These are phyloP conservation scores for Cyclotella baltica DNA, from an alignment of 108 stramenopile genomes.

Conservation along the genomic window DNA sequence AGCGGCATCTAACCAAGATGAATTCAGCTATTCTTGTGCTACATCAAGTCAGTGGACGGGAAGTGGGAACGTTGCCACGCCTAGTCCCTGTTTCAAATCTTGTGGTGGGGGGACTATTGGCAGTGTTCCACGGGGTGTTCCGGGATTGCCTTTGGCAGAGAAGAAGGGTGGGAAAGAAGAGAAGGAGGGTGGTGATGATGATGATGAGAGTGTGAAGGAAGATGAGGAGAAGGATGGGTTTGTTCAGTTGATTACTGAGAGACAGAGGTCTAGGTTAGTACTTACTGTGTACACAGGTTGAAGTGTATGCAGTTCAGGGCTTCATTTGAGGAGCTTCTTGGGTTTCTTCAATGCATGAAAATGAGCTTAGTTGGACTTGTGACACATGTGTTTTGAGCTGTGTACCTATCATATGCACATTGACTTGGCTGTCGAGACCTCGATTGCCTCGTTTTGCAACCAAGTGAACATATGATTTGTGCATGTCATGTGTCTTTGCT, in stretches of 20 bases:
- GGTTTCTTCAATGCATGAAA: too few species aligned
- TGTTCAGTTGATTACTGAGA: slow-evolving; percentile 5
- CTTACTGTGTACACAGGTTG: too few species aligned
- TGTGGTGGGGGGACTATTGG: not conserved
- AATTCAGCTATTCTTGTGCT: slow-evolving; percentile 7
- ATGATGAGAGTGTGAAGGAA: not conserved
- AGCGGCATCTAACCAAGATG: not conserved
- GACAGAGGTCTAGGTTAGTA: slow-evolving; percentile 19
- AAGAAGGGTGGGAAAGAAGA: not conserved
- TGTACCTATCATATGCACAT: too few species aligned
- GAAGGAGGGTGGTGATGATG: not conserved
- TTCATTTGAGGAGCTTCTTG: too few species aligned
- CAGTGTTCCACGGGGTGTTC: not conserved
- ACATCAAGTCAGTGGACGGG: slow-evolving; percentile 5
- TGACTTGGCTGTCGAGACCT: too few species aligned
- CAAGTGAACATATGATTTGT: too few species aligned
- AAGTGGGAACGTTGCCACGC: not conserved
- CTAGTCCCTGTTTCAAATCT: not conserved
- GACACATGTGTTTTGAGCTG: too few species aligned
- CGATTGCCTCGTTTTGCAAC: too few species aligned
- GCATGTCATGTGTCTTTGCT: too few species aligned
- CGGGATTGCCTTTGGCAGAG: not conserved
- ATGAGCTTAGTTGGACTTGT: too few species aligned
- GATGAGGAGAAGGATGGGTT: slow-evolving; percentile 23
- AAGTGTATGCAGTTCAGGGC: not conserved